phyloP scores from a whole-genome alignment of 164 flowering plant genomes.

The Stephania cephalantha region DNA sequence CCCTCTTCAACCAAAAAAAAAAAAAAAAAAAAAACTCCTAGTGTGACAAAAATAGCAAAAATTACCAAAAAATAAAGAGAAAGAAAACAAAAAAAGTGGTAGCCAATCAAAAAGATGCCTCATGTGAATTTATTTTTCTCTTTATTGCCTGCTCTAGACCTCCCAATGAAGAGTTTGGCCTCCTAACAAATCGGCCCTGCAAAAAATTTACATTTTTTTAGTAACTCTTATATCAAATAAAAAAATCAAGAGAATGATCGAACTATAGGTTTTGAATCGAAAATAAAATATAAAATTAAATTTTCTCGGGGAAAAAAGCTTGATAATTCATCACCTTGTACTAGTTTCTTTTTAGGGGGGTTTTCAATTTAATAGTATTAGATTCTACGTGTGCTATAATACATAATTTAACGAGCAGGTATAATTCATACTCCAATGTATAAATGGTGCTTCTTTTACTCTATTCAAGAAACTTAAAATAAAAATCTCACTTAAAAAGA shows the following conservation, averaged over 20 bases:
- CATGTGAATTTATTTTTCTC: not conserved
- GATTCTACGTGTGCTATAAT: no score
- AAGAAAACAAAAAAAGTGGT: not conserved
- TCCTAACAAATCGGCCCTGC: conserved; percentile 70
- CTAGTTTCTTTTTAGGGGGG: no score
- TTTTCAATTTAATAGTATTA: no score
- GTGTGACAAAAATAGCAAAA: not conserved
- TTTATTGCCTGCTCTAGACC: conserved; percentile 2
- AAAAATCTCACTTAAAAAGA: no score
- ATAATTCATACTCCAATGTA: no score
- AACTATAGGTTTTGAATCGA: not conserved
- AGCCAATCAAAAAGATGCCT: no score
- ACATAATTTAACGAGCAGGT: no score
- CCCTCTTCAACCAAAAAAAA: not conserved
- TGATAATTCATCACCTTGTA: no score
- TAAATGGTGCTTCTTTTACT: no score
- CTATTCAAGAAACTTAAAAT: no score
- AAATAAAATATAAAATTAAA: not conserved
- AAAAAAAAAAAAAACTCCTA: not conserved
- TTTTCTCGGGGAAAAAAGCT: no score
- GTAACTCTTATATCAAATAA: no score
- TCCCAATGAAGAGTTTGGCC: conserved; percentile 29
- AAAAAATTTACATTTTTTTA: conserved; percentile 1
- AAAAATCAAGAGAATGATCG: not conserved
- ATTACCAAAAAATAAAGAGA: not conserved